phyloP scores from a whole-genome alignment of 257 asterid genomes.

The Solanum dulcamara region DNA sequence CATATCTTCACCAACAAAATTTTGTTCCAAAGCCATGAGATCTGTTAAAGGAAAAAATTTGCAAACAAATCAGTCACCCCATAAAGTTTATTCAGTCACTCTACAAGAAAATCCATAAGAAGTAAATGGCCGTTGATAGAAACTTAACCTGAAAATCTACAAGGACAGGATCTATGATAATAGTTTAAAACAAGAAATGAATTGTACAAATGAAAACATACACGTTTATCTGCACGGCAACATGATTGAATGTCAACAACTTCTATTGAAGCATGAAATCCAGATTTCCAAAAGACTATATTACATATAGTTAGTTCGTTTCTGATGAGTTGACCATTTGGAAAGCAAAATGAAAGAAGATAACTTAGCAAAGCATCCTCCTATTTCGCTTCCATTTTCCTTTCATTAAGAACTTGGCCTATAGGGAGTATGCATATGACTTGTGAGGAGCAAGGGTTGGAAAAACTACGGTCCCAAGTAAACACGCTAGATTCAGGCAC shows the following conservation, averaged over 20 bases:
- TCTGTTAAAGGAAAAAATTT: conserved; percentile 22
- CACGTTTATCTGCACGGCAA: neutral
- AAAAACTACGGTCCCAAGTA: neutral
- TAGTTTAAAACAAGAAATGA: neutral
- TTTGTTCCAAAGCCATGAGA: conserved; percentile 44
- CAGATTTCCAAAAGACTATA: neutral
- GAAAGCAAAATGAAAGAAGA: neutral
- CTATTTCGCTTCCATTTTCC: neutral
- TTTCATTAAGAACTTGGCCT: neutral
- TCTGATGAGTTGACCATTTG: neutral
- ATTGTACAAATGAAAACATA: neutral
- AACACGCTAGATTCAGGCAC: neutral
- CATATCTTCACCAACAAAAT: conserved; percentile 23
- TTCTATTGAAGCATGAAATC: neutral
- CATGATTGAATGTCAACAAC: neutral
- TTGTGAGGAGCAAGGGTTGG: neutral
- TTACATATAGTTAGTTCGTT: neutral
- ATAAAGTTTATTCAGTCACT: neutral
- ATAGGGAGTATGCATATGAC: neutral
- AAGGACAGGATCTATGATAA: neutral
- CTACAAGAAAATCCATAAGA: neutral
- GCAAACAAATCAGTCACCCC: neutral
- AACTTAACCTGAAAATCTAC: neutral
- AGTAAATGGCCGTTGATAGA: neutral
- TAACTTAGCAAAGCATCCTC: neutral